Conservation (phyloP, 495 filamentous ascomycete genomes). For the Aspergillus indologenus region DNA sequence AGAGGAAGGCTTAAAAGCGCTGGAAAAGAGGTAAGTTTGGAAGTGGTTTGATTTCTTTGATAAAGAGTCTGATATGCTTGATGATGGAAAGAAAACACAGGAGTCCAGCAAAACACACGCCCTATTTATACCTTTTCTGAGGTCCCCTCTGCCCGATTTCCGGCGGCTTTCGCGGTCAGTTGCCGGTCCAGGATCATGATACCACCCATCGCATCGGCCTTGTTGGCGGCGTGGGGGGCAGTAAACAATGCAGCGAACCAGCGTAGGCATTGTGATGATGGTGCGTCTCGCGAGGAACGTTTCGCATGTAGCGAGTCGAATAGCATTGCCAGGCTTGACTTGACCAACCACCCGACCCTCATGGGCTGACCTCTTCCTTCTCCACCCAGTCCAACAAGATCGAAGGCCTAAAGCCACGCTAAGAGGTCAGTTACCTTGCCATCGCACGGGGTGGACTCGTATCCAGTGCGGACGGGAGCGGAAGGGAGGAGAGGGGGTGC, state of each 20-base stretch:
- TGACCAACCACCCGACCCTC: neutral
- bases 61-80: neutral
- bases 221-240: neutral
- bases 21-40: neutral
- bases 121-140: constrained; percentile 7
- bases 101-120: neutral
- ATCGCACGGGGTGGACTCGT: neutral
- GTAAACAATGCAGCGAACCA: neutral
- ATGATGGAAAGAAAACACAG: neutral
- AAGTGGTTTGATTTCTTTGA: neutral
- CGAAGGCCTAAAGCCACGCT: neutral
- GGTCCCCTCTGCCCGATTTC: neutral
- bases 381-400: neutral
- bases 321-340: neutral
- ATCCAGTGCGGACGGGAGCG: neutral
- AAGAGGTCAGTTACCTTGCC: neutral
- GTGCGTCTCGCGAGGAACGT: too few relatives aligned
- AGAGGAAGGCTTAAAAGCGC: neutral
- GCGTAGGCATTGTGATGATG: neutral
- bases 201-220: neutral
- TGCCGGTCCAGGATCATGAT: neutral
- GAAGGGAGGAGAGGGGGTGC: neutral
- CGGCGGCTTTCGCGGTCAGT: neutral
- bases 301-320: neutral
- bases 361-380: constrained; percentile 2